Evolutionary conservation across 1,139 yeast species (phyloP), one percentile per base, ranked within the genome.

Genomic region (Casaregolazyma suthepensis): DNA sequence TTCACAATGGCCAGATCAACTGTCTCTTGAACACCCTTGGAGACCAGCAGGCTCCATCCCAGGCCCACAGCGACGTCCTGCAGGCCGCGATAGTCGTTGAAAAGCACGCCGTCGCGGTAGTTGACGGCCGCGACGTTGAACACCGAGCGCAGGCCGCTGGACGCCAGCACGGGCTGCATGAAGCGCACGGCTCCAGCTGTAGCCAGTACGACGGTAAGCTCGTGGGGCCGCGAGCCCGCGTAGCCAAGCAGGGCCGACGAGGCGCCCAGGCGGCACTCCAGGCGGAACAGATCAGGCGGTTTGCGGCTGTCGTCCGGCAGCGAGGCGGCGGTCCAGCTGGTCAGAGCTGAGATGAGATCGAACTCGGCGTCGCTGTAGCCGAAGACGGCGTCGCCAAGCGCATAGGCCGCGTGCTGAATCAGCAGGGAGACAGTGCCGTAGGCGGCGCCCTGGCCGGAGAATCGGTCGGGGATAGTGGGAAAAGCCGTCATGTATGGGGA

Each of bases 191-290:
- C 83, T 61, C 81, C 82, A 43, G 88, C 78, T 44, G 93, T 84
- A 22, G 85, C 78, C 47, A 91, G 69, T 38, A 86, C 83, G 54
- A 72, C 52, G 13, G 45, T 13, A 20, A 46, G 47, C 22, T 63
- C 61, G 12, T 26, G 17, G 29, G 57, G 47, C 53, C 58, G 59
- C 53, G 62, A 77, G 50, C 67, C 73, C 60, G 83, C 72, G 71
- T 83, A 90, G 23, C 97, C 98, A 54, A 87, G 74, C 52, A 93
- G 76, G 44, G 88, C 80, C 60, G 82, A 79, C 47, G 93, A 87
- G 35, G 96, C 95, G 61, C 97, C 98, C 1, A 86, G 75, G 67
- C 96, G 81, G 48, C 88, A 80, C 66, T 90, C 90, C 57, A 89
- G 77, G 63, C 76, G 75, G 67, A 78, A 77, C 63, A 80, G 71